These are phyloP conservation scores for Vanrija pseudolonga DNA, from an alignment of 1,284 basidiomycete genomes.

Conservation along the genomic window DNA sequence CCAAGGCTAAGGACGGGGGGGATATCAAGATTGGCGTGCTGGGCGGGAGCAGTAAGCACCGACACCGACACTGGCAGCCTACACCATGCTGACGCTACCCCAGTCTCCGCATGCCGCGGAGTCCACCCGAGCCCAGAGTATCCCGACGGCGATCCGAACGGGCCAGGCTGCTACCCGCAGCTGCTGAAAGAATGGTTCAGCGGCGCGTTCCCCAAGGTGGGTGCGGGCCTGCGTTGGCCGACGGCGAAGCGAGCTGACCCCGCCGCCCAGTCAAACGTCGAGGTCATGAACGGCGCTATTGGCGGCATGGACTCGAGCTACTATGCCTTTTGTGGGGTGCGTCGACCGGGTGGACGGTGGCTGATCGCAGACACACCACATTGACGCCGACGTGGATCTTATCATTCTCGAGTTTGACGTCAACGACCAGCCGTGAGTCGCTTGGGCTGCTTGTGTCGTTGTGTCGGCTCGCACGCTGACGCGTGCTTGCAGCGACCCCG, in stretches of 20 bases:
- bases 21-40: slow-evolving; percentile 42
- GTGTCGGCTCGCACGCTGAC: background rate
- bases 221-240: too few relatives aligned
- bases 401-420: slow-evolving; percentile 49
- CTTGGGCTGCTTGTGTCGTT: background rate
- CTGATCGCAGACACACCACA: slow-evolving; percentile 40
- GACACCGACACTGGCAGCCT: too few relatives aligned
- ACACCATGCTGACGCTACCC: too few relatives aligned
- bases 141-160: slow-evolving; percentile 43
- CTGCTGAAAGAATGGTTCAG: slow-evolving; percentile 39
- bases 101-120: slow-evolving; percentile 47
- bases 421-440: slow-evolving; percentile 46
- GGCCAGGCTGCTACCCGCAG: slow-evolving; percentile 45
- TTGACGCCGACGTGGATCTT: slow-evolving; percentile 42
- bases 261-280: slow-evolving; percentile 6
- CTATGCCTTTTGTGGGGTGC: slow-evolving; percentile 48
- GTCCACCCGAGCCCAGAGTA: slow-evolving; percentile 38
- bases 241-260: background rate
- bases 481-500: slow-evolving; percentile 21
- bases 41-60: slow-evolving; percentile 22
- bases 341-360: background rate
- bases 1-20: slow-evolving; percentile 35
- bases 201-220: slow-evolving; percentile 34
- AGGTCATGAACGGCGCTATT: slow-evolving; percentile 44
- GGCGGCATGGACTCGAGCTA: slow-evolving; percentile 49